These are phyloP conservation scores for Violaceomyces palustris DNA, from an alignment of 1,284 basidiomycete genomes.

Conservation along the genomic window DNA sequence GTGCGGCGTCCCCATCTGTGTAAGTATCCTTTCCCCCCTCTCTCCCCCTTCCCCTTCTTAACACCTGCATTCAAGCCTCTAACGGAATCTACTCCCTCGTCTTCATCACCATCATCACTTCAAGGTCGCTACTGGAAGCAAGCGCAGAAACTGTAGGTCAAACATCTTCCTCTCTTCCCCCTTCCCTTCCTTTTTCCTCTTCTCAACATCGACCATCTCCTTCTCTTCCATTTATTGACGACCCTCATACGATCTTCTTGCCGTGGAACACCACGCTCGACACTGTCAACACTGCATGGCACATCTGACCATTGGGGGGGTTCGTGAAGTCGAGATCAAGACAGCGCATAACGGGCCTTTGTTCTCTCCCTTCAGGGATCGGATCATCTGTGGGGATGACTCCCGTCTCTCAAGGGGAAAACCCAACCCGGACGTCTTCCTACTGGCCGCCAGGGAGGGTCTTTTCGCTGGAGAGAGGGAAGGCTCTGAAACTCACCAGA, in stretches of 20 bases:
- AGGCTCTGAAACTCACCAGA: conserved; percentile 4
- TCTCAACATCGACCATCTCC: too few species aligned
- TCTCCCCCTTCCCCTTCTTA: too few species aligned
- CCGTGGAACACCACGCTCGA: too few species aligned
- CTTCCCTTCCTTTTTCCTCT: background rate
- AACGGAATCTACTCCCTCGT: background rate
- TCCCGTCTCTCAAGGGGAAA: conserved; percentile 42
- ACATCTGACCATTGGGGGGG: conserved; percentile 1
- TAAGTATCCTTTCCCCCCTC: conserved; percentile 1
- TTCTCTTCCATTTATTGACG: background rate
- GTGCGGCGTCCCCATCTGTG: conserved; percentile 48
- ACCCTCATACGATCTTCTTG: too few species aligned
- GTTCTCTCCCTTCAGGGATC: conserved; percentile 39
- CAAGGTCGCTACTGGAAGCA: conserved; percentile 48
- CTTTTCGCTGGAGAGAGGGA: conserved; percentile 23
- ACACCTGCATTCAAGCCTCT: background rate
- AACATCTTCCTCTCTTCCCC: background rate
- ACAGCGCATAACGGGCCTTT: conserved; percentile 30
- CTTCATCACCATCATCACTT: background rate
- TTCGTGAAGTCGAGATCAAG: conserved; percentile 49
- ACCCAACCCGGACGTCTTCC: conserved; percentile 51
- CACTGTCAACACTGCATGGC: too few species aligned
- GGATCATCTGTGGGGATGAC: conserved; percentile 51
- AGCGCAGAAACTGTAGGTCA: conserved; percentile 38
- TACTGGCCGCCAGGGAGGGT: conserved; percentile 46